These are phyloP conservation scores for Physcomitrellopsis africana DNA, from an alignment of 225 moss, liverwort and hornwort species.

Conservation along the genomic window DNA sequence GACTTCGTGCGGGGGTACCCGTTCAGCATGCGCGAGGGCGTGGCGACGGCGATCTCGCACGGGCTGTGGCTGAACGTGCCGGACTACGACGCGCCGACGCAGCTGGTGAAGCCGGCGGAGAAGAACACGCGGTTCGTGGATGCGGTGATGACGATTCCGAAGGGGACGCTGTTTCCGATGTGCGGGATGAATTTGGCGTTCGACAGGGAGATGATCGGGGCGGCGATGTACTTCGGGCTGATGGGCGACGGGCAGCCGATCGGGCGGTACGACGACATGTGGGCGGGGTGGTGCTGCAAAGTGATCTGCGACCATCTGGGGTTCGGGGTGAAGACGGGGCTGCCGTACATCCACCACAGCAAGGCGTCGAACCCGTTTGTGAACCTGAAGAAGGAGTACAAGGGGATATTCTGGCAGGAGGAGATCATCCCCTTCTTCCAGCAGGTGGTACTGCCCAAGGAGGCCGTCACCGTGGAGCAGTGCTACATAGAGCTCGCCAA, in stretches of 20 bases:
- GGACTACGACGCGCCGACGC: no score
- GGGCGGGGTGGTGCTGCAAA: no score
- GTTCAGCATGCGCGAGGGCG: no score
- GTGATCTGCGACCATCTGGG: slow-evolving; percentile 54
- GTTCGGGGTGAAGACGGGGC: slow-evolving; percentile 63
- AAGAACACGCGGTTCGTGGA: slow-evolving; percentile 18
- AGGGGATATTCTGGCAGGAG: slow-evolving; percentile 58
- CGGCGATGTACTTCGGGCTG: no score
- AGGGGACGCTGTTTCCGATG: background rate
- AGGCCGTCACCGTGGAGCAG: slow-evolving; percentile 33
- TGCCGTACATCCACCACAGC: slow-evolving; percentile 72
- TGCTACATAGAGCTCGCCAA: slow-evolving; percentile 47
- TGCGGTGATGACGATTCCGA: no score
- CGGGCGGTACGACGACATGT: no score
- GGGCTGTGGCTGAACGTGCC: no score
- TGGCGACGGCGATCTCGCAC: no score
- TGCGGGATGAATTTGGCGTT: no score
- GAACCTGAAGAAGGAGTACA: slow-evolving; percentile 41
- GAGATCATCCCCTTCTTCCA: slow-evolving; percentile 43
- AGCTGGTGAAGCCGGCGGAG: no score
- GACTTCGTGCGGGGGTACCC: slow-evolving; percentile 68
- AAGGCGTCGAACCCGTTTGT: slow-evolving; percentile 59
- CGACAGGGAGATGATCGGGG: no score
- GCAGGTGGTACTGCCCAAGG: slow-evolving; percentile 6
- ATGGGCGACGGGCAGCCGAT: no score